Conservation (phyloP, 208 protist species). For the Novymonas esmeraldas region DNA sequence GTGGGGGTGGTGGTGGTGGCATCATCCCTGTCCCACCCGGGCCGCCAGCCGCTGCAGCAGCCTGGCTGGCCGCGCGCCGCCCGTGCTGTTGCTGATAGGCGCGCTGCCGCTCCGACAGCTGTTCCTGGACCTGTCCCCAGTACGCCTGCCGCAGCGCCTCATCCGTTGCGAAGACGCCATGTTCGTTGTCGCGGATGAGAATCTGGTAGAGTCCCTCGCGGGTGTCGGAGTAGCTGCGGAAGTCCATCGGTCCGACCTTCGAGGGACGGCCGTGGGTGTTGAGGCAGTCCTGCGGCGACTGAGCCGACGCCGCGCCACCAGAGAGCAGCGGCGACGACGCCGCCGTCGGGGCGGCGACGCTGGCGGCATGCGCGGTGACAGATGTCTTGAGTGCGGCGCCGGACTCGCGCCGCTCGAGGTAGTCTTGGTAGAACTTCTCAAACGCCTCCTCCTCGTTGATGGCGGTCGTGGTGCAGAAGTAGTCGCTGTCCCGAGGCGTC, state of each 20-base stretch:
- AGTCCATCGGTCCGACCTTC: conserved; percentile 27
- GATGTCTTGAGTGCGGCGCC: background rate
- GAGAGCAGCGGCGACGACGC: conserved; percentile 3
- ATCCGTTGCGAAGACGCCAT: conserved; percentile 67
- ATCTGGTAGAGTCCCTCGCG: conserved; percentile 70
- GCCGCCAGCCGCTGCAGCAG: conserved; percentile 7
- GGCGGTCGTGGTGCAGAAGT: conserved; percentile 60
- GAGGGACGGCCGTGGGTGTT: conserved; percentile 12
- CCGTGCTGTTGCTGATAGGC: conserved; percentile 14
- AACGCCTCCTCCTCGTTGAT: conserved; percentile 41
- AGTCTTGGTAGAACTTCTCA: conserved; percentile 28
- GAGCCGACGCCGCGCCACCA: background rate
- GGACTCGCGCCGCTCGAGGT: conserved; percentile 24
- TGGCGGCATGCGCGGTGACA: no score
- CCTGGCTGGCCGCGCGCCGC: background rate
- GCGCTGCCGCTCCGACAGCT: conserved; percentile 31
- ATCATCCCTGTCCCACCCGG: conserved; percentile 4
- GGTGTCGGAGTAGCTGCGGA: conserved; percentile 59
- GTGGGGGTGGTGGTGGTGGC: conserved; percentile 7
- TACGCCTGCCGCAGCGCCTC: conserved; percentile 63
- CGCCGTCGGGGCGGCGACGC: background rate
- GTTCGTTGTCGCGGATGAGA: conserved; percentile 65
- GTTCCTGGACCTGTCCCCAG: conserved; percentile 40
- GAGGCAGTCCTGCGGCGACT: conserved; percentile 28
- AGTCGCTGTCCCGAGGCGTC: conserved; percentile 55